These are phyloP conservation scores for Monosporascus sp. DNA, from an alignment of 2,329 filamentous ascomycete species.

Conservation along the genomic window DNA sequence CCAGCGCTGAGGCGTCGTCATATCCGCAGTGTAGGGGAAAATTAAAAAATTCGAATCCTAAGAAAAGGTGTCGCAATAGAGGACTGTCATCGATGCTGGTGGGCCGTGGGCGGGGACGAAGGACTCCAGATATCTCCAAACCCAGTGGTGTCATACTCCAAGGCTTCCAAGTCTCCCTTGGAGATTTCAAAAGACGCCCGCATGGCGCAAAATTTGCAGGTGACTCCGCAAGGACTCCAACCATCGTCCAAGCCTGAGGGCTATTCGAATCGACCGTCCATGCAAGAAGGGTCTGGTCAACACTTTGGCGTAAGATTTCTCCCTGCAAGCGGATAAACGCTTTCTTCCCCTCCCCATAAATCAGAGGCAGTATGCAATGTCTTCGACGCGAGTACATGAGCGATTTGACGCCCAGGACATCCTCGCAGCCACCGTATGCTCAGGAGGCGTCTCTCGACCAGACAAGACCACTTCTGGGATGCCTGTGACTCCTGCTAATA, in stretches of 20 bases:
- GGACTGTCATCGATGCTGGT: too few species aligned
- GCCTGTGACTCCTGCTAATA: background rate
- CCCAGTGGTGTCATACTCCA: too few species aligned
- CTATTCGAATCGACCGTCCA: background rate
- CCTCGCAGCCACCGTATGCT: background rate
- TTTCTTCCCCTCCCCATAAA: background rate
- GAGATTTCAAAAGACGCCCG: too few species aligned
- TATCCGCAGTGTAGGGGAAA: too few species aligned
- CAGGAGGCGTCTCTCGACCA: too few species aligned
- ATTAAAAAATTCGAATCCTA: too few species aligned
- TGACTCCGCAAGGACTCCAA: background rate
- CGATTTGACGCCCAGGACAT: constrained; percentile 2
- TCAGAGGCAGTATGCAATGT: constrained; percentile 1
- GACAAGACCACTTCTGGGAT: too few species aligned
- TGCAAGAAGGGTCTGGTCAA: background rate
- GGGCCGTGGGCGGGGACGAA: too few species aligned
- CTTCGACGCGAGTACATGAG: background rate
- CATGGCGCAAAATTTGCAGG: background rate
- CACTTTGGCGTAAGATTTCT: background rate
- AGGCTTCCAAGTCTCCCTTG: too few species aligned
- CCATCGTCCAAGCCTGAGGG: background rate
- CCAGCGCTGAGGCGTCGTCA: too few species aligned
- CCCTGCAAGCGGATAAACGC: constrained; percentile 1
- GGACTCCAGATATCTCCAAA: too few species aligned
- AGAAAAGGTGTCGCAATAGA: too few species aligned